These are phyloP conservation scores for Rhizophagus clarus DNA, from an alignment of 192 early-diverging fungal species.

Conservation along the genomic window DNA sequence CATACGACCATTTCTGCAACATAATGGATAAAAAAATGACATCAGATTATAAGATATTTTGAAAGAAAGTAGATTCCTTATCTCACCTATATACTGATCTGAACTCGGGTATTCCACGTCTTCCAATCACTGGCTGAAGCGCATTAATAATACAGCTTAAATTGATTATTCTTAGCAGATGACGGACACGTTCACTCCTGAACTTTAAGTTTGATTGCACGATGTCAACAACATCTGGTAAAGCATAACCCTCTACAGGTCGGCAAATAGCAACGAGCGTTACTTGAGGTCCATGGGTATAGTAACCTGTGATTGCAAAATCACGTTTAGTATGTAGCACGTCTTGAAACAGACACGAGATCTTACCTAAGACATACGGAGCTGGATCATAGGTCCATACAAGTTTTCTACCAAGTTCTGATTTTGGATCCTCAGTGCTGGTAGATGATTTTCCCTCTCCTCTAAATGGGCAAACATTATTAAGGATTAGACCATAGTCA, in stretches of 20 bases:
- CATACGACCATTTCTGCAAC: background rate
- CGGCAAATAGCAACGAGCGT: background rate
- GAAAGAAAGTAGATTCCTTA: background rate
- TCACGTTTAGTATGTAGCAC: no score
- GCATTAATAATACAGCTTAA: background rate
- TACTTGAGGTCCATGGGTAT: background rate
- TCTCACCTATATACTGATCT: background rate
- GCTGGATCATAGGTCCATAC: slow-evolving; percentile 4
- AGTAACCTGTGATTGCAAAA: slow-evolving; percentile 5
- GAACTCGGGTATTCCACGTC: background rate
- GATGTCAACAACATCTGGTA: slow-evolving; percentile 1
- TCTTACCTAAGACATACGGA: slow-evolving; percentile 11
- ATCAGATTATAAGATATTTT: background rate
- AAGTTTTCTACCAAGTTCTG: background rate
- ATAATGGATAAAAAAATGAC: background rate
- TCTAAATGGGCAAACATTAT: background rate
- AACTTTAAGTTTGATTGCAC: background rate
- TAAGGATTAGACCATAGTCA: slow-evolving; percentile 12
- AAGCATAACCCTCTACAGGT: background rate
- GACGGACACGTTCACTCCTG: background rate
- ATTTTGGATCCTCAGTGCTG: background rate
- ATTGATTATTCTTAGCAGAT: background rate
- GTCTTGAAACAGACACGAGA: background rate
- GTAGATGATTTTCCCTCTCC: background rate
- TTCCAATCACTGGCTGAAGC: background rate